These are phyloP conservation scores for Agarophyton chilense DNA, from an alignment of 23 red algal genomes.

Conservation along the genomic window DNA sequence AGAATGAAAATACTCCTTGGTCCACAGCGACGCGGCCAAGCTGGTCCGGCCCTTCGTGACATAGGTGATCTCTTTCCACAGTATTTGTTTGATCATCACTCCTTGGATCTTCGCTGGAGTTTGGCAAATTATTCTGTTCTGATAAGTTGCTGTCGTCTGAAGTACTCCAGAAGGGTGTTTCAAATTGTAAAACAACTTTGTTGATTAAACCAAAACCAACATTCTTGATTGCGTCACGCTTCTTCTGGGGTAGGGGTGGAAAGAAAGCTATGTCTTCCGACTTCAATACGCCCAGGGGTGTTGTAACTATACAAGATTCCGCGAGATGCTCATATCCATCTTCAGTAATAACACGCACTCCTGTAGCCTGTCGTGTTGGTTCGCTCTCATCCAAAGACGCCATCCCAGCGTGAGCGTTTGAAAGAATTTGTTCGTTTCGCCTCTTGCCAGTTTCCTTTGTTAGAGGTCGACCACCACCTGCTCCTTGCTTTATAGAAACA, in stretches of 20 bases:
- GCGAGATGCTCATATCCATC: constrained; percentile 58
- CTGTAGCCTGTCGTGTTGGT: not conserved
- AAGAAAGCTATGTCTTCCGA: constrained; percentile 55
- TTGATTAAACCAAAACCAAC: constrained; percentile 89
- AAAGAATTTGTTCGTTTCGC: not conserved
- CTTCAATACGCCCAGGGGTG: constrained; percentile 87
- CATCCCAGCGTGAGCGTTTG: not conserved
- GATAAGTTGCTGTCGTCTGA: not conserved
- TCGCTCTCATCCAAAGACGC: not conserved
- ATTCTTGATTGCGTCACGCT: constrained; percentile 66
- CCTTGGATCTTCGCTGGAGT: not conserved
- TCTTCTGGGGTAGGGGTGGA: constrained; percentile 81
- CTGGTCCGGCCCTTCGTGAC: constrained; percentile 48
- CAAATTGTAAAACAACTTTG: constrained; percentile 91
- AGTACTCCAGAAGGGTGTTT: constrained; percentile 74
- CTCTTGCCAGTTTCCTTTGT: not conserved
- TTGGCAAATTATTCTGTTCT: not conserved
- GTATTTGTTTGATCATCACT: not conserved
- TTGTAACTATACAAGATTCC: constrained; percentile 79
- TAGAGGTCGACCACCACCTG: not conserved
- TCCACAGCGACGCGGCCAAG: constrained; percentile 54
- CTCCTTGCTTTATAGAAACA: constrained; percentile 39
- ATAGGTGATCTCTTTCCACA: not conserved
- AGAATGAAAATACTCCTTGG: constrained; percentile 83
- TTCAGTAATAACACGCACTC: constrained; percentile 60